phyloP scores from a whole-genome alignment of 169 alveolate genomes.

The Plasmodium cynomolgi region DNA sequence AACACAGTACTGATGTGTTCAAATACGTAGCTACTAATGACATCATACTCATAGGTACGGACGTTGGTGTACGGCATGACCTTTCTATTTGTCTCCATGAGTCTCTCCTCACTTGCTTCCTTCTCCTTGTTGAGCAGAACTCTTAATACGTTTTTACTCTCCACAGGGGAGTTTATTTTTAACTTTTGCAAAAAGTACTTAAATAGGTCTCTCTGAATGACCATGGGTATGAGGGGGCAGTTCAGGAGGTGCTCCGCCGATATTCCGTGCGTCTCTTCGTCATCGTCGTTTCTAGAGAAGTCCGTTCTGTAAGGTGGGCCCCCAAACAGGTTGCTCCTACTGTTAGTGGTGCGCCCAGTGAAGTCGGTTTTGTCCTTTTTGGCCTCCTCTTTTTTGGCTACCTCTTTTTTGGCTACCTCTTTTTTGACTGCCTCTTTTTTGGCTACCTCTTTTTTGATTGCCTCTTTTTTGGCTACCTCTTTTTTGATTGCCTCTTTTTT shows the following conservation, averaged over 20 bases:
- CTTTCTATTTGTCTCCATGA: constrained; percentile 16
- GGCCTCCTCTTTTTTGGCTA: too few relatives aligned
- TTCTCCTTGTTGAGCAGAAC: constrained; percentile 1
- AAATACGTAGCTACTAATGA: constrained; percentile 48
- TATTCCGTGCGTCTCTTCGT: background rate
- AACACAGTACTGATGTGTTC: constrained; percentile 20
- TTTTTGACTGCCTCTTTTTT: too few relatives aligned
- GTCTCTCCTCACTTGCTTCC: background rate
- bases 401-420: too few relatives aligned
- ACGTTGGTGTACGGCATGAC: background rate
- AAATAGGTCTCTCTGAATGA: constrained; percentile 68
- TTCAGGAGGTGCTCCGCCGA: constrained; percentile 47
- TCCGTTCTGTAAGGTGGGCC: background rate
- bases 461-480: too few relatives aligned
- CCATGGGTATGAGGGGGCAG: constrained; percentile 66
- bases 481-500: too few relatives aligned
- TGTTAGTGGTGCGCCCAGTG: background rate
- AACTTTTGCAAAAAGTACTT: constrained; percentile 45
- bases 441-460: too few relatives aligned
- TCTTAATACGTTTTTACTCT: constrained; percentile 32
- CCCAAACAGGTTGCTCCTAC: background rate
- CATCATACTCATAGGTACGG: constrained; percentile 52
- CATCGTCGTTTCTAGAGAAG: background rate
- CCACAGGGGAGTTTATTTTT: constrained; percentile 31
- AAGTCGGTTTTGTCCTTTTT: background rate